phyloP scores from a whole-genome alignment of 352 stramenopile species.

The Globisporangium emineosum region DNA sequence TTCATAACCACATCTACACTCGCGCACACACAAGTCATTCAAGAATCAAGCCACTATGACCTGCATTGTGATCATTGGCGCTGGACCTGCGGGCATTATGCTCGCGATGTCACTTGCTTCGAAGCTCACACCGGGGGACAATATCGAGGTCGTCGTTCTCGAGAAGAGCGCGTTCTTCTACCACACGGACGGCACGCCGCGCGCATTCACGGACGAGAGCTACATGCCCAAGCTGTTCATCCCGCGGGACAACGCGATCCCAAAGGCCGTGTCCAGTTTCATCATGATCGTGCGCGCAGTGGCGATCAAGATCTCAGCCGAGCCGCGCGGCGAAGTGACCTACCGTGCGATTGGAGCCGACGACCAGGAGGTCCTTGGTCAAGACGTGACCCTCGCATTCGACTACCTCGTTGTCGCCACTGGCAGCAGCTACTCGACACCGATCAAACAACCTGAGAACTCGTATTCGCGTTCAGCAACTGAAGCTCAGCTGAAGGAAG shows the following conservation, averaged over 20 bases:
- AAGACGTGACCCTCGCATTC: conserved; percentile 26
- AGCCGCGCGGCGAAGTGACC: not conserved
- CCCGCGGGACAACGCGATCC: conserved; percentile 57
- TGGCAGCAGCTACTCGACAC: conserved; percentile 47
- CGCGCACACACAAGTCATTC: not conserved
- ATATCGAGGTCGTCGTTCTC: conserved; percentile 47
- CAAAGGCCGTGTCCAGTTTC: conserved; percentile 5
- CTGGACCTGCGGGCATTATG: conserved; percentile 47
- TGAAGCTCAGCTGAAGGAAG: conserved; percentile 24
- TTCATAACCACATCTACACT: not conserved
- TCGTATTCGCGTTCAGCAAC: conserved; percentile 18
- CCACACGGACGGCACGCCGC: conserved; percentile 40
- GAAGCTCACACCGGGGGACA: conserved; percentile 31
- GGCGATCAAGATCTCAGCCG: not conserved
- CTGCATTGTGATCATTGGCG: conserved; percentile 57
- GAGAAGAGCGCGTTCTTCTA: conserved; percentile 59
- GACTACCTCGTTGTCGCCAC: conserved; percentile 62
- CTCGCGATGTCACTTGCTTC: conserved; percentile 37
- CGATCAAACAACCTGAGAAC: conserved; percentile 40
- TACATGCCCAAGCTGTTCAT: conserved; percentile 64
- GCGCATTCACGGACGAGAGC: conserved; percentile 46
- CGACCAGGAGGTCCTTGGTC: not conserved
- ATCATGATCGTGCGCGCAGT: conserved; percentile 8
- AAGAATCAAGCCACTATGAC: not conserved
- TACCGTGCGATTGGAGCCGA: conserved; percentile 6